Evolutionary conservation across 2,329 filamentous ascomycete species (phyloP).

Genomic region (Dichotomopilus funicola): DNA sequence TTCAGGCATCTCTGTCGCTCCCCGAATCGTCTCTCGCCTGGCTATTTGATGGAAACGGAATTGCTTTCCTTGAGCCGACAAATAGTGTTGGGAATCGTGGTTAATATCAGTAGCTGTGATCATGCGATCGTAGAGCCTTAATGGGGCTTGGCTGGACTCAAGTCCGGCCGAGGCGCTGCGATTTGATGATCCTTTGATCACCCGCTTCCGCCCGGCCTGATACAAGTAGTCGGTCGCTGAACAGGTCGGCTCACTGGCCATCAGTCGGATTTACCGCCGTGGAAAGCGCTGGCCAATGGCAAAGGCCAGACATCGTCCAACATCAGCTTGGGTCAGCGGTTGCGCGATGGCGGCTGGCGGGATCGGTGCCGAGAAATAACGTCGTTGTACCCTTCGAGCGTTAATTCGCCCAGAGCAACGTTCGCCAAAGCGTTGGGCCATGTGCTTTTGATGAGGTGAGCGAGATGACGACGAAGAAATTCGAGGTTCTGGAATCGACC

Average conservation of each 20-base stretch:
- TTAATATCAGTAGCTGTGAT: not conserved
- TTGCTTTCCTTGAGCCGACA: not conserved
- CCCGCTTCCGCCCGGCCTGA: constrained; percentile 11
- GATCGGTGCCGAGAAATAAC: too few relatives aligned
- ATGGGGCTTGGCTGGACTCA: not conserved
- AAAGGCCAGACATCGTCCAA: not conserved
- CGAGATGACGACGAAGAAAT: constrained; percentile 1
- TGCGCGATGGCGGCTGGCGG: too few relatives aligned
- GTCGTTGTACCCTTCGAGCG: not conserved
- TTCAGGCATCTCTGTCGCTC: too few relatives aligned
- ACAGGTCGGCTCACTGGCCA: not conserved
- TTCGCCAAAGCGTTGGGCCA: not conserved
- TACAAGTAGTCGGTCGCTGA: constrained; percentile 6
- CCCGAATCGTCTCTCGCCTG: too few relatives aligned
- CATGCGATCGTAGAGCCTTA: not conserved
- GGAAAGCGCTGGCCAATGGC: constrained; percentile 11
- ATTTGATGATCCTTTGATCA: constrained; percentile 12
- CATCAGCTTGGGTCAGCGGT: too few relatives aligned
- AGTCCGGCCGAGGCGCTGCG: not conserved
- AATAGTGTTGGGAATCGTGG: not conserved
- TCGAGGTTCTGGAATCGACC: constrained; percentile 12
- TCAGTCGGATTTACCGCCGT: constrained; percentile 15
- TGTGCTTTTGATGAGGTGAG: not conserved
- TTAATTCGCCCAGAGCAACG: not conserved
- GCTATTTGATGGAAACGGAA: not conserved